Evolutionary conservation across 2,329 filamentous ascomycete species (phyloP), one percentile per base, ranked within the genome.

Genomic region (Claviceps spartinae): DNA sequence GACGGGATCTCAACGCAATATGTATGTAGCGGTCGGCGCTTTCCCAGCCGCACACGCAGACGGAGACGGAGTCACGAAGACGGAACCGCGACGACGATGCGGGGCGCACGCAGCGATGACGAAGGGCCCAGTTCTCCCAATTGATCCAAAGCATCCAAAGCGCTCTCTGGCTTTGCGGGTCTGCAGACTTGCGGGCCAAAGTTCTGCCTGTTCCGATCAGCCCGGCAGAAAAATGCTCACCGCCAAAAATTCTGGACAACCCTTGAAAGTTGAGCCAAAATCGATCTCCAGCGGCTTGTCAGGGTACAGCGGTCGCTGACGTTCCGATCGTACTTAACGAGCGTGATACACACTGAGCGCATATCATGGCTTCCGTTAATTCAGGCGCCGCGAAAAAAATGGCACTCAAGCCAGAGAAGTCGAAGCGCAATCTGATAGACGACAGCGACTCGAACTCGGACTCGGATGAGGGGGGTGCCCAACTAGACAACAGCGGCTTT

Each of bases 361-460:
- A n/a, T n/a, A 52, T 37, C 34, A 61, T 58, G 57, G 54, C 51
- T 41, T 45, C 54, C n/a, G 52, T n/a, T 24, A 22, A 47, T 8
- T 30, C 43, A 13, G 4, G 30, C 16, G 37, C 49, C 22, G 36
- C 43, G 11, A 42, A 48, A 34, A 36, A 42, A 54, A 44, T 50
- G 56, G 60, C 58, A 55, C 52, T 55, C 49, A 52, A 58, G 60
- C 9, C 54, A 50, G 68, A 67, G 55, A 65, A 65, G 38, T 57
- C 61, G 50, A 77, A 75, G 64, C 72, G 73, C 60, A 68, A 63
- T 34, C 67, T 82, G 36, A 73, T 83, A 48, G 78, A 81, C 57
- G 78, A 81, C 54, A 75, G 71, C 61, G 74, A 75, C 55, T 74
- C 70, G 60, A 73, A 75, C 52, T 73, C 71, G 16, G 73, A 75